Evolutionary conservation across 192 early-diverging fungal genomes (phyloP), one percentile per base, ranked within the genome.

Genomic region (Backusella parvicylindrica): DNA sequence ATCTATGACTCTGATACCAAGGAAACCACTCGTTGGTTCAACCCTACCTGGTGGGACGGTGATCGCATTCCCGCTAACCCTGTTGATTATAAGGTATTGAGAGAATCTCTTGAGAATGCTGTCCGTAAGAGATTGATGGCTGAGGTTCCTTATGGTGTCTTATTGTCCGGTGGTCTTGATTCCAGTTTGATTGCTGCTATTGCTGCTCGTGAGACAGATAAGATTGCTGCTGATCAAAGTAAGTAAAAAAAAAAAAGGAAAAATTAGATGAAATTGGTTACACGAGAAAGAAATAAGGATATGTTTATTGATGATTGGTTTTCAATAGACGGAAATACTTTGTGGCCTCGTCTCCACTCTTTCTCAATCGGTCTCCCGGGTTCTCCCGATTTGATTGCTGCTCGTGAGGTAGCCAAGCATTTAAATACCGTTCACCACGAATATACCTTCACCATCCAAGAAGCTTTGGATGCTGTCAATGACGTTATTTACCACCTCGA

Each of bases 401-500:
- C 96, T 31, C 89, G 91, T 70, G 89, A 91, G 63, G 97, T 95
- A 67, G 97, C 97, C 18, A 88, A 95, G 7, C 95, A 93, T 85
- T 88, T 99, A n/a, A 85, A 89, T 43, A 99, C 97, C 6, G 88
- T 90, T 15, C 97, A 99, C 87, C 97, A 97, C 85, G 94, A 93
- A 84, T 97, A 91, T 85, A 98, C 96, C 1, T 99, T 97, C 85
- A 98, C 96, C 6, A 84, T 97, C 50, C 91, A 98, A 81, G 97
- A 99, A 83, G 97, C 96, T 31, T 82, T 97, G n/a, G 97, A 99
- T 83, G 97, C 97, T 16, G 87, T 99, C 28, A 87, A 85, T 53
- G 97, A 99, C 82, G 95, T 99, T 68, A 94, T 99, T 80, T 94
- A 95, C 79, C 96, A 99, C 81, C 85, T 99, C 47, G 97, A 99